Evolutionary conservation across 306 rosid genomes (phyloP).

Genomic region (Quercus suber): DNA sequence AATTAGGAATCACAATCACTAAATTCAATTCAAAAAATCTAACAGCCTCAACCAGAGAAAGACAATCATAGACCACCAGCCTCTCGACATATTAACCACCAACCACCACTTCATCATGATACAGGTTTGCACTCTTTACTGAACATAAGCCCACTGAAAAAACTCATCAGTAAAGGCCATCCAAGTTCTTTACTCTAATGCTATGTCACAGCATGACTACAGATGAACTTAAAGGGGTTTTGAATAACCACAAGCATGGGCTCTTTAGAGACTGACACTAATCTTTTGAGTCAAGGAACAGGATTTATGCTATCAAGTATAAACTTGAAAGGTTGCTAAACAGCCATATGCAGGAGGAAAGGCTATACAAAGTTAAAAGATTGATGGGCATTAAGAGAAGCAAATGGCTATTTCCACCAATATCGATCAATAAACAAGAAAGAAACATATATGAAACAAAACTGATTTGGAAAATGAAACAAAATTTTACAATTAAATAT

Average conservation of each 20-base stretch:
- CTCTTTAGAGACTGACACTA: not conserved
- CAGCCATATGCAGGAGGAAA: not conserved
- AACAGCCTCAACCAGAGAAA: not conserved
- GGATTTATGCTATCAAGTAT: not conserved
- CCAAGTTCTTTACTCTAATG: not conserved
- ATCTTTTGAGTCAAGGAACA: not conserved
- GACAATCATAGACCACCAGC: not conserved
- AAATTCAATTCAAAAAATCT: not conserved
- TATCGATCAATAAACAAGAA: not conserved
- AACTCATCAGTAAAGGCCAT: not conserved
- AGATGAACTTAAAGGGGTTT: not conserved
- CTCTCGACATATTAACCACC: not conserved
- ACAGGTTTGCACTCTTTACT: not conserved
- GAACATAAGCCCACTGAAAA: not conserved
- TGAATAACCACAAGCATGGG: not conserved
- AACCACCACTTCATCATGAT: not conserved
- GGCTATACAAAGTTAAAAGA: not conserved
- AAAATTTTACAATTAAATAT: slow-evolving; percentile 16
- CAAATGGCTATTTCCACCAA: not conserved
- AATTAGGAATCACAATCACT: not conserved
- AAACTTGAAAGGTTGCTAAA: not conserved
- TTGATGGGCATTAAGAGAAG: too few relatives aligned
- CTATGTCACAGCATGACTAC: not conserved
- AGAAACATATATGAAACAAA: not conserved
- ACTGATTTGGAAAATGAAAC: slow-evolving; percentile 4